These are phyloP conservation scores for Pachysandra terminalis DNA, from an alignment of 164 flowering plant genomes.

Conservation along the genomic window DNA sequence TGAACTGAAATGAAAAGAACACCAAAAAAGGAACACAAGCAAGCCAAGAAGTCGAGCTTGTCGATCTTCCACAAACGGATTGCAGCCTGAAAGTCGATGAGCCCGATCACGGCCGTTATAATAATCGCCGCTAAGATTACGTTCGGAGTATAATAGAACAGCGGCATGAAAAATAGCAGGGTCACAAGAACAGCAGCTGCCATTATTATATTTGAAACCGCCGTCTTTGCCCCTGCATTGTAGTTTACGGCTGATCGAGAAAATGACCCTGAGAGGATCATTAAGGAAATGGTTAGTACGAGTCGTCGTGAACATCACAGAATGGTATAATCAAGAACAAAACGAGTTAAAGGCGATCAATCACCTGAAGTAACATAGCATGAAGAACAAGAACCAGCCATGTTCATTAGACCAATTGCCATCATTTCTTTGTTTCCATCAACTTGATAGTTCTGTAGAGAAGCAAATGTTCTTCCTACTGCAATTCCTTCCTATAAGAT, in stretches of 20 bases:
- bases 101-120: constrained; percentile 35
- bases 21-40: constrained; percentile 33
- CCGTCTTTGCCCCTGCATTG: constrained; percentile 36
- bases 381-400: constrained; percentile 70
- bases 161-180: constrained; percentile 33
- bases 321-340: too few relatives aligned
- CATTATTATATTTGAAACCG: constrained; percentile 38
- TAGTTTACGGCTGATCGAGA: constrained; percentile 42
- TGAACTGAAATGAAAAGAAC: constrained; percentile 38
- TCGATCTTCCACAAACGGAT: constrained; percentile 33
- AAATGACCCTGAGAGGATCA: constrained; percentile 29
- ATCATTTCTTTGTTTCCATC: constrained; percentile 91
- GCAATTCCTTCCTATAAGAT: constrained; percentile 72
- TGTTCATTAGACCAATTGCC: constrained; percentile 75
- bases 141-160: constrained; percentile 34
- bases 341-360: not conserved
- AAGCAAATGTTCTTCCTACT: constrained; percentile 76
- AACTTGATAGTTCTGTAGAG: constrained; percentile 60
- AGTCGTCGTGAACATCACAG: not conserved
- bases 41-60: constrained; percentile 38
- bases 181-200: constrained; percentile 33
- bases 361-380: constrained; percentile 80
- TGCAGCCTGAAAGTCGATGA: constrained; percentile 28
- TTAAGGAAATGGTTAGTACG: not conserved
- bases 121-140: constrained; percentile 32